Base-by-base conservation (phyloP, 495 filamentous ascomycete species). In the Polyplosphaeria fusca region DNA sequence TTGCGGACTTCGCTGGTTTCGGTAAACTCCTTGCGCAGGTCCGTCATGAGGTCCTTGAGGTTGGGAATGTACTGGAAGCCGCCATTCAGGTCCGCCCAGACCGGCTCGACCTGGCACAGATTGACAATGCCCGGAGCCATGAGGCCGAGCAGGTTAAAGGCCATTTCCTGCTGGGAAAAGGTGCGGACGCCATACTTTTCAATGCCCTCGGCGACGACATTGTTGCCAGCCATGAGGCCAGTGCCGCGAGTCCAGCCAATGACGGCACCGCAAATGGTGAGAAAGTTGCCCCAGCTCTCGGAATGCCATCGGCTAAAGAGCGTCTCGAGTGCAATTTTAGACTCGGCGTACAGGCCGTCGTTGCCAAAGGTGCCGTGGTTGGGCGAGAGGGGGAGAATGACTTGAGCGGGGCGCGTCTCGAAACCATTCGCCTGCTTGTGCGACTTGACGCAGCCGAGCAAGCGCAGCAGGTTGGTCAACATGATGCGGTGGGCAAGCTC, bases 181-280 rank as follows among this genome's bases (percentile, higher is more conserved):
- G 93, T 99, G 59, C 94, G 88, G 14, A 97, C 94, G 67, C 93
- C 93, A 66, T 92, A 91, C 60, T 86, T 87, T 75, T 99, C 93
- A 49, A 99, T 87, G 44, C 92, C 94, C 71, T 97, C 91, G 5
- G 93, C 94, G 51, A 96, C 90, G 68, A 95, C 84, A 71, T 99
- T 99, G 78, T 99, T 99, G 61, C 88, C 91, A 66, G 86, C 87
- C 93, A 99, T 99, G 58, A 99, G 79, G 63, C 93, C 93, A 51
- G 93, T 99, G 44, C 93, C 93, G 74, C 93, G 91, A 56, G 93
- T 99, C 93, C 93, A 98, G 57, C 93, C 93, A 70, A 98, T 98
- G 71, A 98, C 88, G 50, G 93, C 93, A 73, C 93, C 93, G 64
- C 94, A 97, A 67, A 99, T 95, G 58, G 92, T 99, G 61, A 99